Percentiles rank a stretch among this genome's conserved stretches.
phyloP scores from a whole-genome alignment of 1,139 yeast species.

The Pichia sp. region DNA sequence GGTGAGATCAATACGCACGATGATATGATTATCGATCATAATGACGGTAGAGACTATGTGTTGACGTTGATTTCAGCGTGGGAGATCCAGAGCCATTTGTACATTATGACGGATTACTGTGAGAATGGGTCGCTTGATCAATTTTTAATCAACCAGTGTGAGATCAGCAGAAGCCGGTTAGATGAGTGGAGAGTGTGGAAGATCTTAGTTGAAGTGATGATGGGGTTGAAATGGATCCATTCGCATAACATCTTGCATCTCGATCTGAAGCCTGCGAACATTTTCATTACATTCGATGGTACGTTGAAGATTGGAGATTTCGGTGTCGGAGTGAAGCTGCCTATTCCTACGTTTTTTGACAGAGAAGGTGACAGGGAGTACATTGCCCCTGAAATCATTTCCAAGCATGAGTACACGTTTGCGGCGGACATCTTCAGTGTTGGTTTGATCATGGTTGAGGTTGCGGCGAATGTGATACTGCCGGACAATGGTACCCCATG shows the following conservation, averaged over 20 bases:
- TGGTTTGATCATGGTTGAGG: slow-evolving; percentile 89
- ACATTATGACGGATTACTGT: slow-evolving; percentile 93
- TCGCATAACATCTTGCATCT: slow-evolving; percentile 72
- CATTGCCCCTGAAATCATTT: slow-evolving; percentile 94
- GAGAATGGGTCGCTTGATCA: slow-evolving; percentile 90
- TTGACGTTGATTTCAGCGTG: slow-evolving; percentile 83
- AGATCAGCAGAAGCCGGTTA: slow-evolving; percentile 61
- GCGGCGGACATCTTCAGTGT: slow-evolving; percentile 94
- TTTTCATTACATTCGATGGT: slow-evolving; percentile 94
- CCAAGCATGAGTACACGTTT: slow-evolving; percentile 78
- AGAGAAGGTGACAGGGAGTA: slow-evolving; percentile 97
- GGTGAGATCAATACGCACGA: not conserved
- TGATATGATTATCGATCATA: slow-evolving; percentile 11
- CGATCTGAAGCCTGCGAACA: slow-evolving; percentile 93
- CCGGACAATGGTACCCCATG: slow-evolving; percentile 98
- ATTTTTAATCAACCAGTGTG: slow-evolving; percentile 73
- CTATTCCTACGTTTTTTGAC: slow-evolving; percentile 63
- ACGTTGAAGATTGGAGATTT: slow-evolving; percentile 83
- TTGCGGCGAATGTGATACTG: slow-evolving; percentile 91
- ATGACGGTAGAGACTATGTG: slow-evolving; percentile 69
- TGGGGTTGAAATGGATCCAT: slow-evolving; percentile 82
- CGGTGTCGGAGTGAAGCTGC: slow-evolving; percentile 59
- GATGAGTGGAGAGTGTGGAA: slow-evolving; percentile 99
- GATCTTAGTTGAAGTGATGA: slow-evolving; percentile 75
- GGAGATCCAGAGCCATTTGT: slow-evolving; percentile 73